A percentile compares a stretch with the other conserved stretches of the same genome.
phyloP scores from a whole-genome alignment of 805 yeast genomes.

The Clavispora phyllophila region DNA sequence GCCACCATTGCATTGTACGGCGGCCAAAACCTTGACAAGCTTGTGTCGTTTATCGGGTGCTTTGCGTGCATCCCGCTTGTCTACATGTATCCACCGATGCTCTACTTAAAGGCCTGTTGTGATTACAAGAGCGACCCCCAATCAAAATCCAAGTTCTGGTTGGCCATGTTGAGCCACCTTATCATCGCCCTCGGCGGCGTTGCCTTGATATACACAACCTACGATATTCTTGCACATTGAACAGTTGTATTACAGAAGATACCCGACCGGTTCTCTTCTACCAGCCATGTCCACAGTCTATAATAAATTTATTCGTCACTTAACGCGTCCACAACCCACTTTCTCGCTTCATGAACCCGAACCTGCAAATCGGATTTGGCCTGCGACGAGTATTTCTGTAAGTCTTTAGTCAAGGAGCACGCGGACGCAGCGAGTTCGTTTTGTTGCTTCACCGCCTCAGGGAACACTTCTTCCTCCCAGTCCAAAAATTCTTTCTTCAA shows the following conservation, averaged over 20 bases:
- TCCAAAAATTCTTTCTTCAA: conserved; percentile 14
- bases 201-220: conserved; percentile 66
- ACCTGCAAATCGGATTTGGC: conserved; percentile 12
- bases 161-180: conserved; percentile 42
- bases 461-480: conserved; percentile 26
- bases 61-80: conserved; percentile 84
- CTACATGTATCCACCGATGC: conserved; percentile 78
- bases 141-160: conserved; percentile 24
- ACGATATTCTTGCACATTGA: conserved; percentile 8
- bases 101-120: conserved; percentile 56
- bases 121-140: conserved; percentile 19
- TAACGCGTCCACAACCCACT: conserved; percentile 7
- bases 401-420: conserved; percentile 9
- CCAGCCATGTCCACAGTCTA: neutral
- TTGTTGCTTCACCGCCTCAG: conserved; percentile 28
- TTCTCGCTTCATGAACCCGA: conserved; percentile 14
- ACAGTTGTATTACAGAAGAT: neutral
- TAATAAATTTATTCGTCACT: conserved; percentile 5
- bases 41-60: conserved; percentile 78
- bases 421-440: conserved; percentile 12
- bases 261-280: neutral
- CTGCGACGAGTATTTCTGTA: conserved; percentile 6
- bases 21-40: conserved; percentile 62
- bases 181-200: conserved; percentile 52
- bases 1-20: conserved; percentile 61